Evolutionary conservation across 1,139 yeast species (phyloP), one percentile per base, ranked within the genome.

Genomic region (Kodamaea plutei): DNA sequence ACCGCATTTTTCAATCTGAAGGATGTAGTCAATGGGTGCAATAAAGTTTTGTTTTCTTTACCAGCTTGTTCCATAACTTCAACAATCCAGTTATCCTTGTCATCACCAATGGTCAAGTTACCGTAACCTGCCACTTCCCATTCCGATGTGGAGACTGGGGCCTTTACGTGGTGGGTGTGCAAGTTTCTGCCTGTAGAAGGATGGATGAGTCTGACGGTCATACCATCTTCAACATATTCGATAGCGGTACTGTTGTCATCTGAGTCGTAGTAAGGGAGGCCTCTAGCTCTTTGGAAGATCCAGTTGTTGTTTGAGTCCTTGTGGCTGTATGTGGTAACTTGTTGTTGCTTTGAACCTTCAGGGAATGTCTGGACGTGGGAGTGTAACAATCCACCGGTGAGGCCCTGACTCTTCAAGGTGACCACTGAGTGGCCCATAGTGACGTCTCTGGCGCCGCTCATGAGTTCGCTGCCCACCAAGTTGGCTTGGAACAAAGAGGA

Each of bases 401-500:
- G 72, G 28, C 96, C 96, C 64, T 87, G 95, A 56, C 80, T 85
- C 60, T 88, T 91, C 39, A 91, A 56, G 4, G 97, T 85, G 34
- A 85, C 73, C 20, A 69, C 57, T 1, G 97, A 87, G 34, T 80
- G 76, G 23, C 87, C 89, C 34, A 84, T 64, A 23, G 94, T 78
- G 29, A 91, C 69, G 47, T 89, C 96, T 58, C 95, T 69, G 43
- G 98, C 95, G 16, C 96, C 96, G 35, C 80, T 77, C 35, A 79
- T 84, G 39, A 89, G 80, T 36, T 76, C 78, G 20, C 91, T 77
- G 23, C 95, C 95, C 26, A 68, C 61, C 50, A 91, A 72, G 55
- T 87, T 84, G 33, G 98, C 98, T 64, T 91, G 98, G 76, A 91
- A 91, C 43, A 93, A 69, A 0, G 97, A 87, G 11, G 95, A 84